These are phyloP conservation scores for Clarireedia sp. DNA, from an alignment of 2,329 filamentous ascomycete species.

Conservation along the genomic window DNA sequence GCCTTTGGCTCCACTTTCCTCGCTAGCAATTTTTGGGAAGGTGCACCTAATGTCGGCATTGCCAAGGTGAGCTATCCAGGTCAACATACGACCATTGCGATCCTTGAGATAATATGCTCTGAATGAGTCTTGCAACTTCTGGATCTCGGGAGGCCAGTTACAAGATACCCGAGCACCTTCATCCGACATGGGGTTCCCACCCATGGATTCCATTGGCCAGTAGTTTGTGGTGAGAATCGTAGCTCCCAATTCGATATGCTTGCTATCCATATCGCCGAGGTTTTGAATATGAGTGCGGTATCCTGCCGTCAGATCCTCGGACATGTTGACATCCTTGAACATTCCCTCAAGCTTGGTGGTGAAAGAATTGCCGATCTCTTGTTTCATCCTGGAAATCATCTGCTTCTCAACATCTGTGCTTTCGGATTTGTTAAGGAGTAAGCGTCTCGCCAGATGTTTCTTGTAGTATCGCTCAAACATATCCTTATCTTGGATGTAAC, in stretches of 20 bases:
- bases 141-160: constrained; percentile 68
- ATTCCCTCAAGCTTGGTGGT: constrained; percentile 91
- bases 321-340: constrained; percentile 93
- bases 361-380: constrained; percentile 90
- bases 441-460: constrained; percentile 81
- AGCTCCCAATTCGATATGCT: constrained; percentile 70
- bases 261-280: constrained; percentile 45
- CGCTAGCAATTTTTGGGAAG: constrained; percentile 65
- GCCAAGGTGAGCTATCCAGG: constrained; percentile 66
- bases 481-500: constrained; percentile 87
- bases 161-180: constrained; percentile 43
- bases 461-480: constrained; percentile 97
- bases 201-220: constrained; percentile 89
- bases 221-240: constrained; percentile 87
- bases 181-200: constrained; percentile 44
- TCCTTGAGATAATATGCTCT: constrained; percentile 82
- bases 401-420: constrained; percentile 90
- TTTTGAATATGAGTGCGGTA: constrained; percentile 62
- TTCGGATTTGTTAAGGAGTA: constrained; percentile 82
- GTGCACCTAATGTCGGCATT: constrained; percentile 79
- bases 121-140: constrained; percentile 72
- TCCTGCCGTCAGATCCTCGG: constrained; percentile 68
- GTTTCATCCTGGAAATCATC: constrained; percentile 95
- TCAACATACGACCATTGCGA: constrained; percentile 80
- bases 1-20: constrained; percentile 53